Conservation (phyloP, 2,329 filamentous ascomycete species). For the Pseudogymnoascus verrucosus region DNA sequence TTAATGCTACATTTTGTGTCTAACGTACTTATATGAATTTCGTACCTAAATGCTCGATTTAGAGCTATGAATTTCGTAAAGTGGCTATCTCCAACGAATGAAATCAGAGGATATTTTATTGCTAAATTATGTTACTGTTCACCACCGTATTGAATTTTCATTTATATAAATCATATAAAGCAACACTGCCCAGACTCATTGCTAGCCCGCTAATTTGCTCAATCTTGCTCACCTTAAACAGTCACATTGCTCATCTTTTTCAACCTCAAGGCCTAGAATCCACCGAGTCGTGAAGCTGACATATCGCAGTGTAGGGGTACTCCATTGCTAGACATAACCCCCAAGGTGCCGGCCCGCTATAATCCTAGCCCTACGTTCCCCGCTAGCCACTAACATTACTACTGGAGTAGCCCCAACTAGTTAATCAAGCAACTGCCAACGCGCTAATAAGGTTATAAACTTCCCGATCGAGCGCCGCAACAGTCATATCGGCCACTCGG, state of each 20-base stretch:
- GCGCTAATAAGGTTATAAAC: background rate
- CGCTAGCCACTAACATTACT: background rate
- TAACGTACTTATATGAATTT: background rate
- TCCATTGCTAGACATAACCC: background rate
- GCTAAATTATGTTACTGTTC: background rate
- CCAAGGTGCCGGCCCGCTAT: background rate
- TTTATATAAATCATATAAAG: background rate
- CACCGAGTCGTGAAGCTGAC: background rate
- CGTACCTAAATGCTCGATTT: background rate
- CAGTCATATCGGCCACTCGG: background rate
- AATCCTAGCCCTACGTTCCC: background rate
- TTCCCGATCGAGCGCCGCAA: background rate
- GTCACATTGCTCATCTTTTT: background rate
- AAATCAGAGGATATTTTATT: background rate
- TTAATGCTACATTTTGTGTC: background rate
- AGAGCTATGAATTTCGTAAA: background rate
- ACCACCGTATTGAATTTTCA: background rate
- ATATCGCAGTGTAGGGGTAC: background rate
- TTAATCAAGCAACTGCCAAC: background rate
- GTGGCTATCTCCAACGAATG: background rate
- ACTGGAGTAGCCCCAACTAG: background rate
- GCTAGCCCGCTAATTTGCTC: background rate
- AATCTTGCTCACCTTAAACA: background rate
- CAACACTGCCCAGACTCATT: background rate
- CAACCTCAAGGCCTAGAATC: background rate